Percentiles rank a stretch among this genome's conserved stretches.
Evolutionary conservation across 2,329 filamentous ascomycete species (phyloP).

Genomic region (Falciphora oryzae): DNA sequence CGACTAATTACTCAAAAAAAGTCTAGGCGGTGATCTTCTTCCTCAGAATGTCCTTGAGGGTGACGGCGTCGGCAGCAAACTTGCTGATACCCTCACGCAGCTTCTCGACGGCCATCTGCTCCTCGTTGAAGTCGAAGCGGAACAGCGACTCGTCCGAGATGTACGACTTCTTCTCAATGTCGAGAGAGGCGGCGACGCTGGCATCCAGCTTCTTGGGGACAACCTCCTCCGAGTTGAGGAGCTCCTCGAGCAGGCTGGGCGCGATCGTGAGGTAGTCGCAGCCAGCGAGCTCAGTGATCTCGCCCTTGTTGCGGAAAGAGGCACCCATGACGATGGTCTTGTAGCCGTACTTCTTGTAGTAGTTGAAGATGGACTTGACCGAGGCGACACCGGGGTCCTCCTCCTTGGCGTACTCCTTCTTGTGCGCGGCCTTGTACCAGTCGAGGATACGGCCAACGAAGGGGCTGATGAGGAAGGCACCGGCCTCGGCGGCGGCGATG

Average conservation of each 20-base stretch:
- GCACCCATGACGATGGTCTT: conserved; percentile 99
- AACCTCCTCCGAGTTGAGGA: conserved; percentile 72
- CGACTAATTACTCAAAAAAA: neutral
- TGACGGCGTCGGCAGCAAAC: conserved; percentile 92
- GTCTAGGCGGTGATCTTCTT: conserved; percentile 62
- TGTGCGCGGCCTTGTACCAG: conserved; percentile 96
- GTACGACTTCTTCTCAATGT: conserved; percentile 86
- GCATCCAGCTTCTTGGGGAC: conserved; percentile 94
- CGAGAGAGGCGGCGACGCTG: conserved; percentile 54
- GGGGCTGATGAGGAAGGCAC: conserved; percentile 95
- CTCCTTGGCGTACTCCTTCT: conserved; percentile 85
- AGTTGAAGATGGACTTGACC: conserved; percentile 94
- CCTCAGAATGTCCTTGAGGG: conserved; percentile 87
- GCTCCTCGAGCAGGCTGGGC: conserved; percentile 90
- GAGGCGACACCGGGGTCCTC: conserved; percentile 96
- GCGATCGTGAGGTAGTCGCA: conserved; percentile 99
- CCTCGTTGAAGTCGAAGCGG: conserved; percentile 99
- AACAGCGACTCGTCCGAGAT: conserved; percentile 83
- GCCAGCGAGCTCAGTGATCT: conserved; percentile 97
- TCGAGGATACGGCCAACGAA: conserved; percentile 99
- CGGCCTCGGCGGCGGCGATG: conserved; percentile 91
- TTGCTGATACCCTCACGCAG: conserved; percentile 98
- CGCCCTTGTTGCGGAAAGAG: conserved; percentile 91
- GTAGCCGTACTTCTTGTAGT: conserved; percentile 99
- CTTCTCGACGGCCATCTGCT: conserved; percentile 99